Evolutionary conservation across 257 asterid genomes (phyloP).

Genomic region (Cordia subcordata): DNA sequence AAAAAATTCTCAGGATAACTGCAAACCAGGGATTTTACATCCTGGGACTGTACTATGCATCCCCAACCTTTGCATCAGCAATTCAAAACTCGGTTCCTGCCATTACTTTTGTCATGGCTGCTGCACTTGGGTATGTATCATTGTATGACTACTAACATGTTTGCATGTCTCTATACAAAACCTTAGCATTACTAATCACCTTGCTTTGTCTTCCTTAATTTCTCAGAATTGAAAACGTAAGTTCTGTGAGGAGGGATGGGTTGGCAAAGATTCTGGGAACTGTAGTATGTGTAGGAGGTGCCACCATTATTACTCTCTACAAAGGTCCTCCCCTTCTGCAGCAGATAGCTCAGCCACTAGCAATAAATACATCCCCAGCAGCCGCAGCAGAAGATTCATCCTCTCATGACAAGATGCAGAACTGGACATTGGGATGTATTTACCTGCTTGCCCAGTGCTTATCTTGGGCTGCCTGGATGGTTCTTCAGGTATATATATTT

Average conservation of each 20-base stretch:
- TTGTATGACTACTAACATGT: too few species aligned
- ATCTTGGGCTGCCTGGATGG: conserved; percentile 97
- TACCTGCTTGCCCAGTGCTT: conserved; percentile 75
- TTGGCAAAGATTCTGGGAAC: conserved; percentile 75
- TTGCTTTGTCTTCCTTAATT: too few species aligned
- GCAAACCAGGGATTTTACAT: conserved; percentile 86
- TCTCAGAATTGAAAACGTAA: conserved; percentile 52
- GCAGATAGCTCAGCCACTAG: conserved; percentile 13
- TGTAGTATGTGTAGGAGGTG: conserved; percentile 73
- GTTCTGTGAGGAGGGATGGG: conserved; percentile 54
- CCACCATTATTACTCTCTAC: conserved; percentile 64
- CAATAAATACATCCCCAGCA: too few species aligned
- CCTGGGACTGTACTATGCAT: conserved; percentile 71
- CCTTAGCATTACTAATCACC: too few species aligned
- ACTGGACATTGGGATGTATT: conserved; percentile 81
- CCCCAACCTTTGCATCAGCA: conserved; percentile 86
- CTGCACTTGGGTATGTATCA: conserved; percentile 40
- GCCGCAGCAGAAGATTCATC: conserved; percentile 14
- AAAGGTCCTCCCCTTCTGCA: conserved; percentile 69
- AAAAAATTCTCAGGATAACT: conserved; percentile 59
- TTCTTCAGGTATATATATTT: conserved; percentile 78
- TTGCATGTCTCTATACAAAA: too few species aligned
- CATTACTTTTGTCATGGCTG: conserved; percentile 56
- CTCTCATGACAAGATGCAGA: conserved; percentile 29
- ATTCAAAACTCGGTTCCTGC: conserved; percentile 93